Conservation (phyloP, 2,329 filamentous ascomycete genomes). For the Arthrobotrys sinensis region DNA sequence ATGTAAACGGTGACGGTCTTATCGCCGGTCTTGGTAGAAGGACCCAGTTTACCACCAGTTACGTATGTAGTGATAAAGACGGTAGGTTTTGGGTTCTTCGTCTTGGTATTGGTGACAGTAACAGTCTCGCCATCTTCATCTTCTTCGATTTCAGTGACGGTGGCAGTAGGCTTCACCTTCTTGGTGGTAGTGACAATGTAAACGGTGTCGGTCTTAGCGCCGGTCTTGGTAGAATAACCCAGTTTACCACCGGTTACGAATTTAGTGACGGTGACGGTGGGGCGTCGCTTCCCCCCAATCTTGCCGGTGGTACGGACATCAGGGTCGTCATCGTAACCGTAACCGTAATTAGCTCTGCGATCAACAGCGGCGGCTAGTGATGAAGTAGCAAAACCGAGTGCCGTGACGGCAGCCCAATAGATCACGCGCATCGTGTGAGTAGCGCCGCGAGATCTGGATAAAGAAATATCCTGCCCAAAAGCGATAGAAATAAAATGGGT, state of each 20-base stretch:
- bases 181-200: conserved; percentile 4
- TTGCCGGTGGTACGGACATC: not conserved
- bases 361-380: conserved; percentile 17
- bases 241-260: conserved; percentile 15
- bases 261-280: conserved; percentile 9
- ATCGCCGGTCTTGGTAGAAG: conserved; percentile 1
- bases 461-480: conserved; percentile 14
- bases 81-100: conserved; percentile 13
- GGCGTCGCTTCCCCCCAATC: not conserved
- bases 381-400: conserved; percentile 18
- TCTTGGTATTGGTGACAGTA: conserved; percentile 22
- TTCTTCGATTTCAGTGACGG: not conserved
- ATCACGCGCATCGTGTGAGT: conserved; percentile 21
- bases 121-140: conserved; percentile 12
- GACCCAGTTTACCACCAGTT: conserved; percentile 5
- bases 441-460: conserved; percentile 16
- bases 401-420: conserved; percentile 13
- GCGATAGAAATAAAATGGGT: conserved; percentile 19
- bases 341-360: not conserved
- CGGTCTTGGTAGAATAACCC: not conserved
- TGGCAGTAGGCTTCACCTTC: conserved; percentile 5
- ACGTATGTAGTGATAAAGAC: conserved; percentile 10
- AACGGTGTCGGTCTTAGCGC: conserved; percentile 15
- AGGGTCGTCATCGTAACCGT: conserved; percentile 10
- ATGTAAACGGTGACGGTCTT: conserved; percentile 17